These are phyloP conservation scores for Sarocladium kiliense DNA, from an alignment of 2,329 filamentous ascomycete genomes.

Conservation along the genomic window DNA sequence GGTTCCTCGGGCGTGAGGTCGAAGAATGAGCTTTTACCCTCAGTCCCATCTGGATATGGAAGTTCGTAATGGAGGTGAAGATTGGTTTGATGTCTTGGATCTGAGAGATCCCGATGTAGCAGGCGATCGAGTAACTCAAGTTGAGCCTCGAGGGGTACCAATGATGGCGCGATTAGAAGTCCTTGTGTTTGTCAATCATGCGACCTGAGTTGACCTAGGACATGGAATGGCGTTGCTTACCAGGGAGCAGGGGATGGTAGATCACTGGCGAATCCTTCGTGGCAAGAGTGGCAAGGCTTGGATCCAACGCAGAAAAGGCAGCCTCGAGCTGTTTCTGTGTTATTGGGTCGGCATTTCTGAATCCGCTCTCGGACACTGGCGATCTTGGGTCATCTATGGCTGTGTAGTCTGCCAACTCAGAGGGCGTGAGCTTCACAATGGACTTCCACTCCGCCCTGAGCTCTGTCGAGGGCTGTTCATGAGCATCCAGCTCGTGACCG, in stretches of 20 bases:
- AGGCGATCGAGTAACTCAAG: constrained; percentile 64
- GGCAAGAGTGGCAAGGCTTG: constrained; percentile 24
- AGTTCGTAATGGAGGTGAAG: constrained; percentile 78
- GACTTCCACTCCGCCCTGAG: constrained; percentile 71
- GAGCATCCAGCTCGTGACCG: constrained; percentile 56
- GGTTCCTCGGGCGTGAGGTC: constrained; percentile 40
- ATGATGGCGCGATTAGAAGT: constrained; percentile 68
- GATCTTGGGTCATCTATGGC: constrained; percentile 51
- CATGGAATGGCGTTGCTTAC: constrained; percentile 43
- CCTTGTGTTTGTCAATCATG: constrained; percentile 43
- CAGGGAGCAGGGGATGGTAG: constrained; percentile 62
- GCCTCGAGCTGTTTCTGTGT: constrained; percentile 33
- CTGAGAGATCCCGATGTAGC: constrained; percentile 70
- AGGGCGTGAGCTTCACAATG: constrained; percentile 57
- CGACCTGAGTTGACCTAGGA: background rate
- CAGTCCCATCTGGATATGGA: constrained; percentile 43
- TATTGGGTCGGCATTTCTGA: constrained; percentile 41
- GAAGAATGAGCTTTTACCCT: constrained; percentile 46
- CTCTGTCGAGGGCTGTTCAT: constrained; percentile 68
- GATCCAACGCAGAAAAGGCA: constrained; percentile 37
- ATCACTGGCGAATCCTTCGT: constrained; percentile 47
- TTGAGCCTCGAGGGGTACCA: constrained; percentile 69
- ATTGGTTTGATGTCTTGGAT: constrained; percentile 76
- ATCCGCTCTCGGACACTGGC: constrained; percentile 32
- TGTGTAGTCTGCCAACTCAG: constrained; percentile 45